Base-by-base conservation (phyloP, 2,329 filamentous ascomycete genomes). In the Aspergillus jensenii region DNA sequence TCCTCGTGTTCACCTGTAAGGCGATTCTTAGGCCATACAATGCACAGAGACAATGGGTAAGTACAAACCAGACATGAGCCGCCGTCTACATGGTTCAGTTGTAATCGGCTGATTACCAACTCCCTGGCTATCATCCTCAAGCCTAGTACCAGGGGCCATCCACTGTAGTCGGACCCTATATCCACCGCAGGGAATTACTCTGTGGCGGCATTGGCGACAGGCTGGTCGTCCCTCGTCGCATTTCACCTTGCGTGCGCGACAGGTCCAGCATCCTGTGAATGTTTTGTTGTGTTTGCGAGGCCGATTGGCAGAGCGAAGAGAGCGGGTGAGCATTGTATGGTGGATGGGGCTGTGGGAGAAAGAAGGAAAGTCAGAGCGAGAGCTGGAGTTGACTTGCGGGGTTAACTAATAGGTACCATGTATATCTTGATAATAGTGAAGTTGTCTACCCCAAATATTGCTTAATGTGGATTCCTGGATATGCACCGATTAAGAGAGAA, bases 211-310 rank as follows among this genome's bases (percentile, higher is more conserved):
- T 31, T 46, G 44, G n/a, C 25, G 44, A 23, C 44, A 46, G 21
- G 15, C 14, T 15, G 44, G 44, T 23, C 25, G 23, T 27, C 3
- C 44, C 44, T 67, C 67, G 41, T 67, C 65, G 14, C 65, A 68
- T 33, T 68, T 68, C 23, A 67, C 58, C 48, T 60, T 53, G 40
- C 66, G 63, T 23, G 58, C 50, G 23, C 66, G 62, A 48, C 66
- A 68, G 27, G 66, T 67, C 66, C 66, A 68, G 21, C 66, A 68
- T 6, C 65, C 66, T 4, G 65, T 68, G 41, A 68, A 67, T 5
- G 64, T 67, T 49, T 67, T 67, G 9, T 59, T 63, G 49, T 62
- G 64, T 23, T 31, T 46, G 15, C 44, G 44, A 25, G 44, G 44
- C n/a, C 40, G 27, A 31, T 31, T 31, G 27, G 27, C 27, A 11